Evolutionary conservation across 2,329 filamentous ascomycete species (phyloP).

Genomic region (Verticillium nubilum): DNA sequence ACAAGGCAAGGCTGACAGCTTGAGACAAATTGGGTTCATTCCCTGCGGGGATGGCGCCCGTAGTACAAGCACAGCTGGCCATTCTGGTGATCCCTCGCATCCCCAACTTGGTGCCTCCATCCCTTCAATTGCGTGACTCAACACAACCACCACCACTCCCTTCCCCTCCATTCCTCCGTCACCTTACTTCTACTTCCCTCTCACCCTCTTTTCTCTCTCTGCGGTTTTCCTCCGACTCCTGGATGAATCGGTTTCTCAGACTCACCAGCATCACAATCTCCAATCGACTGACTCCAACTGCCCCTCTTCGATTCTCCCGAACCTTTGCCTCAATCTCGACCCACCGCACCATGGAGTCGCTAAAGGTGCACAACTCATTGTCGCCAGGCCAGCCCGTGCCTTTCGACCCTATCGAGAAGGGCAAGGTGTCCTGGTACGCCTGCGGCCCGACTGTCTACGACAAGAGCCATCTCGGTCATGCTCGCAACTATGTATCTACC

Average conservation of each 20-base stretch:
- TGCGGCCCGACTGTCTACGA: slow-evolving; percentile 87
- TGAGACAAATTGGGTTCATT: background rate
- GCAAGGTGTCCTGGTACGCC: slow-evolving; percentile 78
- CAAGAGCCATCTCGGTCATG: slow-evolving; percentile 76
- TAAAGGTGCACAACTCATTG: slow-evolving; percentile 78
- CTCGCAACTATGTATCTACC: slow-evolving; percentile 84
- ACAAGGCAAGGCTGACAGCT: background rate
- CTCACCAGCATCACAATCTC: slow-evolving; percentile 20
- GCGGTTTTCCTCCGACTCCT: slow-evolving; percentile 11
- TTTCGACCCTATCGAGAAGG: slow-evolving; percentile 67
- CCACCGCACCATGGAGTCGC: slow-evolving; percentile 37
- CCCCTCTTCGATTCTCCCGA: slow-evolving; percentile 21
- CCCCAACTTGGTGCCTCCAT: background rate
- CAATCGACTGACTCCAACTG: slow-evolving; percentile 16
- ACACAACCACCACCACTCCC: background rate
- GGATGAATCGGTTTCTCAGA: slow-evolving; percentile 25
- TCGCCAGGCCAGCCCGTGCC: slow-evolving; percentile 65
- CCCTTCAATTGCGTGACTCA: slow-evolving; percentile 6
- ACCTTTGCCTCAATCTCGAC: slow-evolving; percentile 27
- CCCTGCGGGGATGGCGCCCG: slow-evolving; percentile 1
- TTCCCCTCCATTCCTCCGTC: slow-evolving; percentile 3
- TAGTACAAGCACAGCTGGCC: slow-evolving; percentile 4
- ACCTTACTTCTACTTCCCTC: slow-evolving; percentile 12
- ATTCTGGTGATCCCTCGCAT: background rate
- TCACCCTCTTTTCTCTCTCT: too few species aligned